Conservation (phyloP, 345 rosid genomes). For the Schrenkiella parvula region DNA sequence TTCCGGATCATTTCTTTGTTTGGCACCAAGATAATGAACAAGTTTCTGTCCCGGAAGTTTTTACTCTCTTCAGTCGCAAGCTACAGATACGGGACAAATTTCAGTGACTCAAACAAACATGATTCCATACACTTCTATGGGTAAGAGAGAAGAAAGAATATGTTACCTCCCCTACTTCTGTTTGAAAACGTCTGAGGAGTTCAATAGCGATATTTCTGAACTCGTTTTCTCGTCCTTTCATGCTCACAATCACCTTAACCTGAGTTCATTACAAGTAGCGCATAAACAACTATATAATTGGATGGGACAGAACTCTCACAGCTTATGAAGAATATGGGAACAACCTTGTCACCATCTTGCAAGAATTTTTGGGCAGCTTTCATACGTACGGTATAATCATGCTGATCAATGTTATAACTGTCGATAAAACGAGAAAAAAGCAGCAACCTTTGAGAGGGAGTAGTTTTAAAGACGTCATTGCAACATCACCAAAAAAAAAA, state of each 20-base stretch:
- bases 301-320: not conserved
- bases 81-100: conserved; percentile 34
- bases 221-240: conserved; percentile 93
- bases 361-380: conserved; percentile 81
- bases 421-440: not conserved
- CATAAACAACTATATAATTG: not conserved
- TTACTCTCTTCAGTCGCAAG: conserved; percentile 88
- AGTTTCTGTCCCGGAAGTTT: conserved; percentile 67
- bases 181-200: conserved; percentile 79
- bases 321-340: conserved; percentile 10
- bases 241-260: conserved; percentile 89
- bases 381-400: conserved; percentile 84
- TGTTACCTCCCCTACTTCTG: conserved; percentile 84
- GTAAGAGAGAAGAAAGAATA: not conserved
- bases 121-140: not conserved
- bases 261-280: conserved; percentile 32
- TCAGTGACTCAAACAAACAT: conserved; percentile 13
- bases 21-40: conserved; percentile 76
- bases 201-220: conserved; percentile 86
- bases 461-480: not conserved
- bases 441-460: not conserved
- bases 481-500: not conserved
- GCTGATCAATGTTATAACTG: conserved; percentile 93
- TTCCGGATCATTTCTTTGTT: conserved; percentile 65
- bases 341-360: conserved; percentile 92